Conservation (phyloP, 2,329 filamentous ascomycete genomes). For the Lasiodiplodia citricola region DNA sequence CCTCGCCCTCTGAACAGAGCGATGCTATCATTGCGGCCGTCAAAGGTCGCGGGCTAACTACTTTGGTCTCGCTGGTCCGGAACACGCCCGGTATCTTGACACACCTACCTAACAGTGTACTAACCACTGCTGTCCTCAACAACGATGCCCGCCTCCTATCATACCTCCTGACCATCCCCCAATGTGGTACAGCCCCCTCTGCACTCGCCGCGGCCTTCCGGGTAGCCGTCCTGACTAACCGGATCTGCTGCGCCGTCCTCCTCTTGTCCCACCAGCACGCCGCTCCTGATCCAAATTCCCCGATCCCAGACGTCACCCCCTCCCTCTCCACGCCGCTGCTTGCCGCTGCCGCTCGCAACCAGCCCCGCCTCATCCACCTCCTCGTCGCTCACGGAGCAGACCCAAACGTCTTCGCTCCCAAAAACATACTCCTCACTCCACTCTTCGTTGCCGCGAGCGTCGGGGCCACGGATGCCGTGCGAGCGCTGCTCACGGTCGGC, state of each 20-base stretch:
- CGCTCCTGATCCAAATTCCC: too few relatives aligned
- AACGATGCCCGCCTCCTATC: not conserved
- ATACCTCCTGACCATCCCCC: not conserved
- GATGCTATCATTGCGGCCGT: not conserved
- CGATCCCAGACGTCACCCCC: too few relatives aligned
- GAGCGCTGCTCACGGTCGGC: too few relatives aligned
- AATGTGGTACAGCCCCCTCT: too few relatives aligned
- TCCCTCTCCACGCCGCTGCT: not conserved
- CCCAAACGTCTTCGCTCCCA: not conserved
- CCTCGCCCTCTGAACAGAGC: not conserved
- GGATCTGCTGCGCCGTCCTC: too few relatives aligned
- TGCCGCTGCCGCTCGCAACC: not conserved
- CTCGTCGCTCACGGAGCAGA: not conserved
- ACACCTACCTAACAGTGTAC: not conserved
- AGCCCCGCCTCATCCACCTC: not conserved
- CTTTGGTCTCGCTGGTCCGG: not conserved
- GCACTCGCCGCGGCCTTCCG: too few relatives aligned
- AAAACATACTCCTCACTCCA: not conserved
- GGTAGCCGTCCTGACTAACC: too few relatives aligned
- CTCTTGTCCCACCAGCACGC: too few relatives aligned
- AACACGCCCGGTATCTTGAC: not conserved
- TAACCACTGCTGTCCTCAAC: not conserved
- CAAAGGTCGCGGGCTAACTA: not conserved
- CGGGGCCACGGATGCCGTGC: too few relatives aligned
- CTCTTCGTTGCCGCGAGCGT: not conserved